Evolutionary conservation across 257 asterid species (phyloP), one percentile per base, ranked within the genome.

Genomic region (Mentha longifolia): DNA sequence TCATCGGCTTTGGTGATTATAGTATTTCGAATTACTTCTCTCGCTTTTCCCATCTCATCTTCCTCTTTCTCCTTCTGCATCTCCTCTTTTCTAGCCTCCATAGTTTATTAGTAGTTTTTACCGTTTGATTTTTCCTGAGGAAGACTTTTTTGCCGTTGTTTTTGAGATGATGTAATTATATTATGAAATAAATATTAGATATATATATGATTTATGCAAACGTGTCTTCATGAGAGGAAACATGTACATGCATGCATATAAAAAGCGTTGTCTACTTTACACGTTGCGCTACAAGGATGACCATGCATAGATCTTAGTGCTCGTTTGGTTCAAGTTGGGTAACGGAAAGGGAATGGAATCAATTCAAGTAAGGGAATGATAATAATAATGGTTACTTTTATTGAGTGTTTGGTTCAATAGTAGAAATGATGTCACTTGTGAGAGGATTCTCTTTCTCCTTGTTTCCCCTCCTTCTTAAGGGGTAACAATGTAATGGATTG

Each of bases 31-130:
- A 83, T 77, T 1, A 83, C 43, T 47, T 80, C 81, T 60, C 76
- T 74, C 2, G 76, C 72, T 72, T 77, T 77, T 28, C 50, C 71
- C 80, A 76, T 66, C 0, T 66, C 61, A 22, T 54, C 42, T 3
- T 47, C n/a, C 19, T 59, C 10, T 33, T 33, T n/a, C n/a, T 58
- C 9, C 67, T 70, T 54, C 63, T 74, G 67, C 76, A 52, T 41
- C 65, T 76, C 49, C 65, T 76, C 80, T 43, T 67, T 80, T 37
- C 73, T 74, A 1, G 65, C 84, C 76, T 79, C 84, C 82, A 82
- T 80, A 0, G 0, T 25, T 25, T 25, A 28, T 28, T 2, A 2
- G 28, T 25, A 25, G 28, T 25, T 15, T 47, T 47, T 47, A 4
- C 47, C 39, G 8, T 1, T 35, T 7, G 39, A 7, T 35, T 35